Base-by-base conservation (phyloP, 345 rosid genomes). In the Angophora floribunda region DNA sequence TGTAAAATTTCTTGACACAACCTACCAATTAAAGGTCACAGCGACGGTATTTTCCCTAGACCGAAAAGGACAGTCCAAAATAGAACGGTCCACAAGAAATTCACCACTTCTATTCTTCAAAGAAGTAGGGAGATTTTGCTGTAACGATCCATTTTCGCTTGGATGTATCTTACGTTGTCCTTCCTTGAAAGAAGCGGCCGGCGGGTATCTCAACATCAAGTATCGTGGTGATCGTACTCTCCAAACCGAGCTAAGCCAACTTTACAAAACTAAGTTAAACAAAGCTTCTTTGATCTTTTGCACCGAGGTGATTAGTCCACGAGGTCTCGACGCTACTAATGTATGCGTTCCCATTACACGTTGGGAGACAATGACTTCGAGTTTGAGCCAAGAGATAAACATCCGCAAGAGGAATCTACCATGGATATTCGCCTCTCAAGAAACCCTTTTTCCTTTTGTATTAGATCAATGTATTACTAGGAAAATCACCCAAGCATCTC, bases 31-130 rank as follows among this genome's bases (percentile, higher is more conserved):
- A 22, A 12, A 55, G 0, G 61, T 12, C 4, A 1, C 1, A 1
- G 5, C 15, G 3, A 13, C 3, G 32, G 67, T 11, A 63, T n/a
- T n/a, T 63, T 63, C 75, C 7, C 36, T n/a, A 63, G 17, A n/a
- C 9, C 9, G 2, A 7, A 63, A n/a, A n/a, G 70, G n/a, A n/a
- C 26, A 30, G 13, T 63, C 75, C 75, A 6, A 28, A 63, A 28
- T 2, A 28, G 1, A 13, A 13, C n/a, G 41, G 21, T 2, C 0
- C 78, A 14, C 1, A 0, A 30, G 78, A 65, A 65, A 65, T 65
- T 15, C 78, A 65, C 41, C 7, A 32, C 45, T 32, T 32, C 8
- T 19, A 36, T 8, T 0, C 80, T 32, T 0, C 22, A 70, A 17
- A 70, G 44, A 36, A 17, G 10, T 8, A 16, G 45, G 24, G 16